Conservation (phyloP, 2,329 filamentous ascomycete species). For the Aspergillus phoenicis region DNA sequence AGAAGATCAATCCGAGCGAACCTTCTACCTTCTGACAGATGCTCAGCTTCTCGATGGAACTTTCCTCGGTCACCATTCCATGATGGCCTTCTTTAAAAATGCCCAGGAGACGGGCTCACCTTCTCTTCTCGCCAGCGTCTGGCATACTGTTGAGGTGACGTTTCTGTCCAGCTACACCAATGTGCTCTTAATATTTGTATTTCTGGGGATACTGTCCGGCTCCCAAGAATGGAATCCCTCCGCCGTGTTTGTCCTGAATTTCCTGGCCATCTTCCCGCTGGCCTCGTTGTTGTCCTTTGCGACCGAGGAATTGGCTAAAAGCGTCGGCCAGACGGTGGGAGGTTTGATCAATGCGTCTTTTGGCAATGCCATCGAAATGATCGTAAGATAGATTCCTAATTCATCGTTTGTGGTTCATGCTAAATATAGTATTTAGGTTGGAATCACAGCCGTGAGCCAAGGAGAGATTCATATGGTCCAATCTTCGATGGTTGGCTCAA, state of each 20-base stretch:
- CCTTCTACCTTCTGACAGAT: neutral
- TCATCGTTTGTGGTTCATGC: neutral
- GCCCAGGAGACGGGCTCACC: neutral
- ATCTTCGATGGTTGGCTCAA: conserved; percentile 82
- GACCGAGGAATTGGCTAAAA: conserved; percentile 10
- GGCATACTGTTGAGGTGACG: conserved; percentile 56
- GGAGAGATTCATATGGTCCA: conserved; percentile 77
- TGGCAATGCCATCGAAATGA: conserved; percentile 64
- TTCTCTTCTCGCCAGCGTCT: neutral
- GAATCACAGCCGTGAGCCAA: conserved; percentile 71
- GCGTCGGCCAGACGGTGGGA: conserved; percentile 10
- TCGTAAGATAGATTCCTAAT: neutral
- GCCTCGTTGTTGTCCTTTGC: conserved; percentile 10
- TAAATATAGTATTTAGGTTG: conserved; percentile 13
- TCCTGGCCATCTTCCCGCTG: conserved; percentile 53
- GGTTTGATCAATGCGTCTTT: conserved; percentile 48
- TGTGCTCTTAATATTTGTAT: conserved; percentile 70
- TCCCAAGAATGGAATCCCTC: conserved; percentile 60
- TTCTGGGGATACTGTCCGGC: conserved; percentile 71
- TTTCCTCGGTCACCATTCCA: neutral
- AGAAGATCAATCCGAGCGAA: neutral
- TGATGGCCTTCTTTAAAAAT: neutral
- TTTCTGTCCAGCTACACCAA: conserved; percentile 80
- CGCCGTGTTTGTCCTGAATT: conserved; percentile 77
- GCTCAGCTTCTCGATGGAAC: neutral